These are phyloP conservation scores for Talaromyces sp. DNA, from an alignment of 2,329 filamentous ascomycete genomes.

Conservation along the genomic window DNA sequence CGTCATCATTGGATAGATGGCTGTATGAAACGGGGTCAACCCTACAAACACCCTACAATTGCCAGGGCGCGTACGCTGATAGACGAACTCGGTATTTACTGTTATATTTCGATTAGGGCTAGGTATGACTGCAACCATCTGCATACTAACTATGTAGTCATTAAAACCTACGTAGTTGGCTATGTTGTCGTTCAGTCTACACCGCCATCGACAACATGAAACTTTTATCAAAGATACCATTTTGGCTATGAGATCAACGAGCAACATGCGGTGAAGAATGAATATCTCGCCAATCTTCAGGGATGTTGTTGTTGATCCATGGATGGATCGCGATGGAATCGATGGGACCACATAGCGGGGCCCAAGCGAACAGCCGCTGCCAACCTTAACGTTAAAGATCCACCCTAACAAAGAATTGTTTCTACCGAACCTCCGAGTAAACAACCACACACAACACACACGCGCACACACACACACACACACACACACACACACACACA, in stretches of 20 bases:
- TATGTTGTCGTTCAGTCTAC: neutral
- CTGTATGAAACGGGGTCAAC: neutral
- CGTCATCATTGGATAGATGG: neutral
- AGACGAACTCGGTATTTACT: neutral
- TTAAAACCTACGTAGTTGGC: neutral
- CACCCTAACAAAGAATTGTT: constrained; percentile 1
- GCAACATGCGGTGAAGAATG: neutral
- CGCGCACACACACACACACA: neutral
- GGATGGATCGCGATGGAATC: neutral
- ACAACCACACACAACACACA: too few relatives aligned
- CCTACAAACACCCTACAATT: neutral
- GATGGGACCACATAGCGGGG: too few relatives aligned
- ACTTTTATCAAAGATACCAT: too few relatives aligned
- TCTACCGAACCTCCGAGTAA: neutral
- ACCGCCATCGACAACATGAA: neutral
- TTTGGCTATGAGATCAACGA: neutral
- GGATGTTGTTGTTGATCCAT: neutral
- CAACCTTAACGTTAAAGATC: neutral
- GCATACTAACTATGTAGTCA: neutral
- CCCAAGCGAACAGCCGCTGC: too few relatives aligned
- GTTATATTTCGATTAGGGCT: neutral
- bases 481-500: neutral
- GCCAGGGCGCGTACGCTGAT: neutral
- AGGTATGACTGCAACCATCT: neutral
- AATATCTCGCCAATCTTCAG: neutral